Evolutionary conservation across 2,329 filamentous ascomycete species (phyloP).

Genomic region (Fusarium sp.): DNA sequence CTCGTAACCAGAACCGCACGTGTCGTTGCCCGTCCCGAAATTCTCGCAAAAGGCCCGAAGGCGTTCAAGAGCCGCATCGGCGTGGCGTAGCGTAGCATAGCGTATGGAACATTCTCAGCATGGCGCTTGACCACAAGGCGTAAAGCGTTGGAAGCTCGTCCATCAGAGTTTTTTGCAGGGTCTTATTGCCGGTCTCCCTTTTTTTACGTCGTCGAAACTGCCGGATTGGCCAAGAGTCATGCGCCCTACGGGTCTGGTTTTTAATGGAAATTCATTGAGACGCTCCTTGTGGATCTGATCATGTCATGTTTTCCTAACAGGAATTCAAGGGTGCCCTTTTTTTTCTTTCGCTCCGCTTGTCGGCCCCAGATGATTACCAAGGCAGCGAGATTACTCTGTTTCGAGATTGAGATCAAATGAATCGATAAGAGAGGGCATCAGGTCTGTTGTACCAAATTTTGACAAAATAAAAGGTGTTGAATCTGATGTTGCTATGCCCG

Average conservation of each 20-base stretch:
- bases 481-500: not conserved
- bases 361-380: constrained; percentile 2
- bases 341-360: not conserved
- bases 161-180: constrained; percentile 12
- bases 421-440: not conserved
- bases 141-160: constrained; percentile 25
- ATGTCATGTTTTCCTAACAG: constrained; percentile 39
- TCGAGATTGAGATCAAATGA: constrained; percentile 21
- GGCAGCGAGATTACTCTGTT: constrained; percentile 28
- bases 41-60: constrained; percentile 28
- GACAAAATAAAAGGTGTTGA: not conserved
- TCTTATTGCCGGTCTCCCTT: constrained; percentile 1
- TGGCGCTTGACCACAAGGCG: constrained; percentile 10
- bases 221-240: constrained; percentile 17
- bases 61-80: constrained; percentile 19
- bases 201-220: constrained; percentile 35
- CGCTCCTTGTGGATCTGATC: constrained; percentile 24
- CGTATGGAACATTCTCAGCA: constrained; percentile 18
- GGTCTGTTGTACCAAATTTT: not conserved
- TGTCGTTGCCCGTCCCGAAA: not conserved
- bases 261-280: constrained; percentile 12
- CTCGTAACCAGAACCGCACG: not conserved
- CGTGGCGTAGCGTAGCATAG: constrained; percentile 15
- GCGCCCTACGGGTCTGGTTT: not conserved
- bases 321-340: constrained; percentile 13